Base-by-base conservation (phyloP, 495 filamentous ascomycete genomes). In the Lophiotrema nucula region DNA sequence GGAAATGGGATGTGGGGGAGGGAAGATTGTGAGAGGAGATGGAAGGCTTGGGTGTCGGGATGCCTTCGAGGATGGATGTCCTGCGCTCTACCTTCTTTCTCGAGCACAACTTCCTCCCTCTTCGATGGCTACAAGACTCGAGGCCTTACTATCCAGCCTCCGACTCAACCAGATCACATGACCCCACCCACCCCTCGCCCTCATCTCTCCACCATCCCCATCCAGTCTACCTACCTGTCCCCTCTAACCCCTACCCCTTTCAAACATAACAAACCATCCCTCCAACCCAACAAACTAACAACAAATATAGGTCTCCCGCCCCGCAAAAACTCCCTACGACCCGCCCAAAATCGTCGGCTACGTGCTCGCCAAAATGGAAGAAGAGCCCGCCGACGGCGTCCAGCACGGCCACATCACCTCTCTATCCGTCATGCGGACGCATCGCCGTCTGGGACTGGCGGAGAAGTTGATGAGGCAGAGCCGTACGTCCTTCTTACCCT, bases 341-440 rank as follows among this genome's bases (percentile, higher is more conserved):
- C 92, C 95, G 53, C 93, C 93, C 35, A 92, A 95, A 76, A 95
- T 97, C 41, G 93, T 97, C n/a, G 93, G 93, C 58, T 98, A 98
- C 73, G 93, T 98, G 15, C 84, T 98, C 23, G 92, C 93, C 35
- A 98, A 98, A 81, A 97, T 98, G 95, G 93, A 98, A 73, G 93
- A 98, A 76, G 93, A 97, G 74, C 93, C 93, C 0, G 68, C 84
- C 56, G 91, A 97, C 72, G 90, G 90, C 27, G 76, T 95, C 52
- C 88, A 86, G 70, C 93, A 97, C 79, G 93, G 93, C 19, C 93
- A 98, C 74, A 98, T 98, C 72, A 98, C 93, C 2, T 88, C 83
- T 71, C 73, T 98, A 59, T 91, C 86, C 73, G 93, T 98, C 22
- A 98, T 97, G 95, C 79, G 93, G 64, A 97, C 93, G 55, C 93